Evolutionary conservation across 305 asterid species (phyloP), one percentile per base, ranked within the genome.

Genomic region (Plantago coronopus): DNA sequence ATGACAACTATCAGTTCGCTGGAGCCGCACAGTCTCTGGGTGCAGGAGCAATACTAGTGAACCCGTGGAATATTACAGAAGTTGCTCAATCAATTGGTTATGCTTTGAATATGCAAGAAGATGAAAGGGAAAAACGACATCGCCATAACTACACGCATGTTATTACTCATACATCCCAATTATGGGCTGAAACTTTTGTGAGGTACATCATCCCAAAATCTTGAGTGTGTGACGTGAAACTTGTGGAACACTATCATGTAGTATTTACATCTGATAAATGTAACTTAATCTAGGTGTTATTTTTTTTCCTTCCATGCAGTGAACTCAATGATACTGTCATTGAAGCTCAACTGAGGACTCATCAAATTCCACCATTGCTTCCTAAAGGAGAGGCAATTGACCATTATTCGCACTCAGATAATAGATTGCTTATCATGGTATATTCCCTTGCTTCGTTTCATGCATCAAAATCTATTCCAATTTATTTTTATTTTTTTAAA

Each of bases 1-100:
- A 12, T 38, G 2, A 38, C 7, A 4, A 4, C 7, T 31, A 38
- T 38, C 44, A 90, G 97, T 90, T 90, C 75, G 97, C 97, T 50
- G 97, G 97, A 18, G 97, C 97, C 0, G 97, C 97, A 59, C 97
- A 90, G 67, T 89, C 96, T 48, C 93, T 90, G 58, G 97, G 97
- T 57, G 97, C 97, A 23, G 97, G 97, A 64, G 95, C 97, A 55
- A 81, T 87, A 54, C 70, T 91, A 61, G 96, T 91, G 57, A 90
- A 87, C 60, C 96, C 96, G 54, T 91, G 97, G 95, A 91, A 91
- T 71, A 69, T 91, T 45, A 85, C 95, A 50, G 97, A 91, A 81
- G 91, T 91, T 61, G 89, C 96, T 42, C 68, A 89, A 46, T 83
- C 96, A 56, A 91, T 91, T 53, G 88, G 74, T 62, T 78, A 91